These are phyloP conservation scores for Corylus heterophylla DNA, from an alignment of 306 rosid species.

Conservation along the genomic window DNA sequence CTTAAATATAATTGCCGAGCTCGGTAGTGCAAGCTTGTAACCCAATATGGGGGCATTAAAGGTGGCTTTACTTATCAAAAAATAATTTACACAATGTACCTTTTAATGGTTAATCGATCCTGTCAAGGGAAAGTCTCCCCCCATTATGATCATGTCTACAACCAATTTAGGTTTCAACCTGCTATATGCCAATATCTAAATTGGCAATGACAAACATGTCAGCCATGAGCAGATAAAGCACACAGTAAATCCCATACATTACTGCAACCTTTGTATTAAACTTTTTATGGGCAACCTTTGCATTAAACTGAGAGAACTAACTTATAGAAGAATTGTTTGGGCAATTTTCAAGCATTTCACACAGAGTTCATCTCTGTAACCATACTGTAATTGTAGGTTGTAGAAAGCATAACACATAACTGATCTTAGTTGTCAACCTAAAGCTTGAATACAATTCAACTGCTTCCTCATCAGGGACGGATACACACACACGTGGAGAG, in stretches of 20 bases:
- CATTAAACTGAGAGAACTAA: neutral
- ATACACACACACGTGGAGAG: neutral
- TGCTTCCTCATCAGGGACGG: neutral
- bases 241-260: neutral
- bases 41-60: too few species aligned
- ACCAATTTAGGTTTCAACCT: neutral
- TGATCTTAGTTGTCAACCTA: neutral
- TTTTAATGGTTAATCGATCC: neutral
- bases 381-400: neutral
- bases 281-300: neutral
- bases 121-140: neutral
- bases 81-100: neutral
- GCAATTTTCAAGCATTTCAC: neutral
- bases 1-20: neutral
- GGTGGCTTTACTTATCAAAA: too few species aligned
- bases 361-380: neutral
- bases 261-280: neutral
- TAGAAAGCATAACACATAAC: neutral
- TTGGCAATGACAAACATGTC: slow-evolving; percentile 1
- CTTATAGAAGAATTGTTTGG: neutral
- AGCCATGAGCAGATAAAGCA: neutral
- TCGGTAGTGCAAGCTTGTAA: too few species aligned
- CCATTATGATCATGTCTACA: neutral
- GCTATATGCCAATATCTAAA: neutral
- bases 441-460: neutral